These are phyloP conservation scores for Aspergillus thermomutatus DNA, from an alignment of 2,329 filamentous ascomycete species.

Conservation along the genomic window DNA sequence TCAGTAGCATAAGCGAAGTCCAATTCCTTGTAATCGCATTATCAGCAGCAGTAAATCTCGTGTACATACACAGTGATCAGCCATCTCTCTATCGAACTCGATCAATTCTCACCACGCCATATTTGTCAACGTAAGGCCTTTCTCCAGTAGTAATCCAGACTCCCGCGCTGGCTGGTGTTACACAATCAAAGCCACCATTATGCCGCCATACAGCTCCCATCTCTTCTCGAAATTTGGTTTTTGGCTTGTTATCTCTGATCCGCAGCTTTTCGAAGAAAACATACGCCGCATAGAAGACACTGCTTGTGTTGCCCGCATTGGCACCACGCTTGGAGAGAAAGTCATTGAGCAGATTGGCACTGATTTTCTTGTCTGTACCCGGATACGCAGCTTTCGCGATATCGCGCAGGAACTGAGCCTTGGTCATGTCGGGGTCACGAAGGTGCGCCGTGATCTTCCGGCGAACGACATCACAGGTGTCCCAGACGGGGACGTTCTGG, in stretches of 20 bases:
- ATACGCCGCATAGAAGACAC: slow-evolving; percentile 54
- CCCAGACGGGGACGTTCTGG: slow-evolving; percentile 49
- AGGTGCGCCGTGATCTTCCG: slow-evolving; percentile 55
- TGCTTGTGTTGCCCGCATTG: slow-evolving; percentile 47
- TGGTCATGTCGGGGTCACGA: slow-evolving; percentile 46
- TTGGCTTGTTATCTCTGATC: slow-evolving; percentile 50
- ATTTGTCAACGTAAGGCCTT: slow-evolving; percentile 1
- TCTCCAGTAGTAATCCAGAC: neutral
- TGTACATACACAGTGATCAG: too few species aligned
- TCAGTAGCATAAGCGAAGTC: too few species aligned
- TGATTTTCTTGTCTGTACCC: slow-evolving; percentile 34
- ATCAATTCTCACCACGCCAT: slow-evolving; percentile 4
- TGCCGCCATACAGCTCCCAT: slow-evolving; percentile 47
- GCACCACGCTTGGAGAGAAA: slow-evolving; percentile 53
- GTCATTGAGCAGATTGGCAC: slow-evolving; percentile 38
- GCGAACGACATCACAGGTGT: slow-evolving; percentile 57
- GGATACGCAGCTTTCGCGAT: slow-evolving; percentile 43
- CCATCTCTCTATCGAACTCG: neutral
- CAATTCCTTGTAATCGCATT: too few species aligned
- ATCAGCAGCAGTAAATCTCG: too few species aligned
- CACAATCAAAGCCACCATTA: slow-evolving; percentile 7
- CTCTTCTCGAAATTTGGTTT: slow-evolving; percentile 49
- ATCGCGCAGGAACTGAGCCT: slow-evolving; percentile 52
- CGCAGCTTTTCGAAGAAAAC: slow-evolving; percentile 60
- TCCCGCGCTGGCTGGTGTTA: neutral